Evolutionary conservation across 805 yeast genomes (phyloP).

Genomic region (Candida ascalaphidarum): DNA sequence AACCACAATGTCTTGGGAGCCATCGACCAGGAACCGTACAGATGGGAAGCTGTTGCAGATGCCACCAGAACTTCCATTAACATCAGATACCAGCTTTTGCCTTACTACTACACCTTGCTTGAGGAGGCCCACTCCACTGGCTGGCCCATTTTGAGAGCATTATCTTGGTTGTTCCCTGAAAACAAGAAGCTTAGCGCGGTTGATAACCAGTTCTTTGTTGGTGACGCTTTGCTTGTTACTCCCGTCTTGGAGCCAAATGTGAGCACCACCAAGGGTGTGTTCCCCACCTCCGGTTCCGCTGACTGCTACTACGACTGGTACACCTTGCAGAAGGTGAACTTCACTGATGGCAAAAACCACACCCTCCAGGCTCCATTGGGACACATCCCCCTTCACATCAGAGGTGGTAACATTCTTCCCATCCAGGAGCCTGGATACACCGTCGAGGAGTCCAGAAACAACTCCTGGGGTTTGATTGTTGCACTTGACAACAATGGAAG

Average conservation of each 20-base stretch:
- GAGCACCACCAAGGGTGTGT: slow-evolving; percentile 10
- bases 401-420: slow-evolving; percentile 15
- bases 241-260: slow-evolving; percentile 17
- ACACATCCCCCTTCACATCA: slow-evolving; percentile 14
- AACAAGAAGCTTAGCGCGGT: slow-evolving; percentile 7
- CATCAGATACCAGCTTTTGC: slow-evolving; percentile 34
- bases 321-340: slow-evolving; percentile 8
- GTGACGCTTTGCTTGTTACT: slow-evolving; percentile 15
- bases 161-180: slow-evolving; percentile 15
- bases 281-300: slow-evolving; percentile 10
- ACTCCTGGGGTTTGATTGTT: slow-evolving; percentile 13
- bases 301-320: slow-evolving; percentile 19
- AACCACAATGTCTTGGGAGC: slow-evolving; percentile 20
- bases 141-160: slow-evolving; percentile 13
- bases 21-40: slow-evolving; percentile 20
- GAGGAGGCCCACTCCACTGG: slow-evolving; percentile 14
- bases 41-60: slow-evolving; percentile 17
- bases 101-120: slow-evolving; percentile 17
- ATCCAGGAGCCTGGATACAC: slow-evolving; percentile 16
- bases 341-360: slow-evolving; percentile 11
- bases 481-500: slow-evolving; percentile 10
- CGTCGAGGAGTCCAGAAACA: slow-evolving; percentile 11
- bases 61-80: slow-evolving; percentile 18
- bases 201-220: slow-evolving; percentile 17
- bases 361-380: slow-evolving; percentile 16